A percentile compares a stretch with the other conserved stretches of the same genome.
Conservation (phyloP, 2,329 filamentous ascomycete species). For the Aureobasidium sp. region DNA sequence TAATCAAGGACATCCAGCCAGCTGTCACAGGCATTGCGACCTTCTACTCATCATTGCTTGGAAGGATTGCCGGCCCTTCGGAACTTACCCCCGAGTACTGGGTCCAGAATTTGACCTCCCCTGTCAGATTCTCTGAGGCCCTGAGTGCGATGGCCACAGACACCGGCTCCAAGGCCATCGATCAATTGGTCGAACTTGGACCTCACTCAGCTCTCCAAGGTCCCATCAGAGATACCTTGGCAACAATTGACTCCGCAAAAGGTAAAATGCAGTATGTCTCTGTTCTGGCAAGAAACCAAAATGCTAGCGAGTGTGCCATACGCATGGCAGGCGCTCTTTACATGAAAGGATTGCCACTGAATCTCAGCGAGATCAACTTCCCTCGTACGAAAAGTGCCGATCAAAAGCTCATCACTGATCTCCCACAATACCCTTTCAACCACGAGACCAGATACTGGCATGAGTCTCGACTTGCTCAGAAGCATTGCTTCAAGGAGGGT, state of each 20-base stretch:
- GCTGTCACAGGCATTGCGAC: background rate
- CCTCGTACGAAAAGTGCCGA: constrained; percentile 3
- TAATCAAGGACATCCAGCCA: constrained; percentile 9
- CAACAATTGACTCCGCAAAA: constrained; percentile 12
- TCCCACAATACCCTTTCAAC: constrained; percentile 20
- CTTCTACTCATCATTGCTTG: constrained; percentile 19
- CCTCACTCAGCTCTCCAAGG: constrained; percentile 39
- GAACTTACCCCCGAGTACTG: constrained; percentile 34
- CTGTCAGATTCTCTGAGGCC: constrained; percentile 42
- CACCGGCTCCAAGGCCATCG: constrained; percentile 1
- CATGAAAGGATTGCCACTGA: background rate
- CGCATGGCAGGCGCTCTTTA: constrained; percentile 7
- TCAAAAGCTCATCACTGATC: constrained; percentile 13
- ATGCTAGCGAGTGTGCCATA: background rate
- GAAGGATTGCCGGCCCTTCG: constrained; percentile 1
- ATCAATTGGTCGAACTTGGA: constrained; percentile 38
- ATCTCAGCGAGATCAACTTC: constrained; percentile 5
- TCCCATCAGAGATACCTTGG: constrained; percentile 29
- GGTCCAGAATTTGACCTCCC: constrained; percentile 39
- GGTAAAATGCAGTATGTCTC: constrained; percentile 12
- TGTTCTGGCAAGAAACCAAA: constrained; percentile 6
- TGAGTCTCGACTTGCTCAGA: constrained; percentile 14
- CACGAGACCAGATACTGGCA: constrained; percentile 19
- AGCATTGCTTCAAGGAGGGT: constrained; percentile 8
- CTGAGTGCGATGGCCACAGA: constrained; percentile 20